Conservation (phyloP, 768 basidiomycete genomes). For the Hygrophorus russula region DNA sequence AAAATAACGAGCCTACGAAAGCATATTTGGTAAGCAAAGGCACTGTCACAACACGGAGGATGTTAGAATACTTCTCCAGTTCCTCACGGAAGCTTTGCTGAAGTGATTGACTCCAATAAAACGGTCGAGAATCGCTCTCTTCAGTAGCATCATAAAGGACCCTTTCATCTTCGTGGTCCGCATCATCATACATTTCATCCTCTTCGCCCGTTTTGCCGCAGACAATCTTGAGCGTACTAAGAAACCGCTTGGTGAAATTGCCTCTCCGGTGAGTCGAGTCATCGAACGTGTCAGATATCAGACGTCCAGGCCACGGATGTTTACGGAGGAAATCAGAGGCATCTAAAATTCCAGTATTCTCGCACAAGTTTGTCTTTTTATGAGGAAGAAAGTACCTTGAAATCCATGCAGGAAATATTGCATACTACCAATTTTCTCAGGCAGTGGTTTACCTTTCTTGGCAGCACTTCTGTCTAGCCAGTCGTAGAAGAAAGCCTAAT, state of each 20-base stretch:
- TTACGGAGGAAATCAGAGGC: slow-evolving; percentile 80
- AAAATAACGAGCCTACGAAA: slow-evolving; percentile 64
- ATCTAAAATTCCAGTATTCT: slow-evolving; percentile 29
- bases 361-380: background rate
- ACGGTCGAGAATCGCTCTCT: slow-evolving; percentile 44
- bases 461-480: slow-evolving; percentile 77
- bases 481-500: slow-evolving; percentile 83
- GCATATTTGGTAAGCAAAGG: background rate
- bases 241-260: slow-evolving; percentile 51
- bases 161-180: slow-evolving; percentile 66
- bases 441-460: slow-evolving; percentile 75
- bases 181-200: slow-evolving; percentile 57
- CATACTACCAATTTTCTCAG: slow-evolving; percentile 86
- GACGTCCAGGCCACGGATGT: slow-evolving; percentile 81
- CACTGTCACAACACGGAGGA: background rate
- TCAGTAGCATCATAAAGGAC: slow-evolving; percentile 59
- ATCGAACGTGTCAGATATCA: slow-evolving; percentile 78
- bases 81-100: slow-evolving; percentile 82
- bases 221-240: slow-evolving; percentile 62
- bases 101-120: slow-evolving; percentile 73
- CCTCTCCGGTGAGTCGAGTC: slow-evolving; percentile 73
- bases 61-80: slow-evolving; percentile 61
- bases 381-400: slow-evolving; percentile 33
- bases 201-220: slow-evolving; percentile 77
- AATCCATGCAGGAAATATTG: slow-evolving; percentile 83